Base-by-base conservation (phyloP, 768 basidiomycete species). In the Grammothele lineata region DNA sequence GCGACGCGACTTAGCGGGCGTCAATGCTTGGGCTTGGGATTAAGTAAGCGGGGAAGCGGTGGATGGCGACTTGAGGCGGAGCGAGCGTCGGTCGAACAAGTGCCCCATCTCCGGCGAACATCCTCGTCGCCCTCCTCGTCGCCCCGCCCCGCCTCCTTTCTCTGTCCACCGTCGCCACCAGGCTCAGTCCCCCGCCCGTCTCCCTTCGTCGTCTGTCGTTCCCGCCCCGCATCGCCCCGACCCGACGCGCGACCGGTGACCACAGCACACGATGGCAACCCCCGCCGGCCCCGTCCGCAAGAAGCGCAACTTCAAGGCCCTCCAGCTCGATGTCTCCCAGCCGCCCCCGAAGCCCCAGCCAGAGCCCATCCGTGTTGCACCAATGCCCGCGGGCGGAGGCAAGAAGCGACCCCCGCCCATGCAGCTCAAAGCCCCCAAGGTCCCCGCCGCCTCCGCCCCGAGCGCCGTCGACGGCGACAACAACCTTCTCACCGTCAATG, bases 251-350 rank as follows among this genome's bases (percentile, higher is more conserved):
- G 18, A 8, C 30, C 15, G 30, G 32, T 38, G 38, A 39, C 12
- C 33, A 22, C 6, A 14, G 22, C 21, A 9, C 38, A 40, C 18
- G 17, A 50, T 50, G 48, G 48, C 43, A 8, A 50, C 57, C 23
- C 50, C 55, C 19, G 47, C 54, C 1, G 57, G 53, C n/a, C 59
- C 85, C 44, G 78, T 90, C 52, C 85, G 90, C 67, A 90, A 91
- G 76, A 93, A 93, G 66, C 83, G 91, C 53, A 93, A 93, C 64
- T 92, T 91, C 78, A 92, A 91, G 68, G 82, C 77, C 32, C 78
- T 93, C 8, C 81, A 85, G 69, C 81, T 93, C 62, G 74, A 78
- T 56, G 81, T 85, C 47, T 52, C 74, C 37, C 66, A 68, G 37
- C 63, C 74, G 18, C 56, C 70, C 33, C 62, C 74, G 2, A 62